These are phyloP conservation scores for Zygoascus biomembranicola DNA, from an alignment of 805 yeast genomes.

Conservation along the genomic window DNA sequence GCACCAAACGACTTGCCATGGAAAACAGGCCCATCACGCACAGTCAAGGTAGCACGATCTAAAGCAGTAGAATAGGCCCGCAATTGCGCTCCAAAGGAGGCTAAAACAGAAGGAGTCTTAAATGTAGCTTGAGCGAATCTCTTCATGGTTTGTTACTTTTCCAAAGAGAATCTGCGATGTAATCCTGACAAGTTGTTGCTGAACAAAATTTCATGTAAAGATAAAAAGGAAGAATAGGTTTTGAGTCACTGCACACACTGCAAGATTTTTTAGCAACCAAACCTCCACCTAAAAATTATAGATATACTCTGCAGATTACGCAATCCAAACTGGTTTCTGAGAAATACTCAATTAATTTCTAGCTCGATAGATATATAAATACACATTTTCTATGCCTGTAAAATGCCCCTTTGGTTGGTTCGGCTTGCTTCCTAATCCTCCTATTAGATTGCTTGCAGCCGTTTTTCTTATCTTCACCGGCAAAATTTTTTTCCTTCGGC, in stretches of 20 bases:
- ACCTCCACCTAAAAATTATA: neutral
- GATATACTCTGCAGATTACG: no score
- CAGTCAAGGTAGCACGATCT: slow-evolving; percentile 65
- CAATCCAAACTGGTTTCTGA: no score
- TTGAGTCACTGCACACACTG: neutral
- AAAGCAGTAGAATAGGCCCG: slow-evolving; percentile 6
- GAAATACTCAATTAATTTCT: no score
- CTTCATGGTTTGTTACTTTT: slow-evolving; percentile 19
- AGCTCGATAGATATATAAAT: no score
- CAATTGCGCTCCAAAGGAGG: neutral
- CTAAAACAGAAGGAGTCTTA: neutral
- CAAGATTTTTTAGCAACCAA: neutral
- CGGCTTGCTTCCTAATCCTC: neutral
- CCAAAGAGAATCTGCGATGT: slow-evolving; percentile 39
- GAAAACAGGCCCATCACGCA: slow-evolving; percentile 89
- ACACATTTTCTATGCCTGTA: no score
- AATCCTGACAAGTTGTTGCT: slow-evolving; percentile 12
- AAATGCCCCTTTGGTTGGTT: no score
- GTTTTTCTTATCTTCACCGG: neutral
- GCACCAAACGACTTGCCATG: slow-evolving; percentile 96
- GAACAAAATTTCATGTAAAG: slow-evolving; percentile 6
- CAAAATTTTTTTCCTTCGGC: neutral
- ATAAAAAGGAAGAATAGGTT: neutral
- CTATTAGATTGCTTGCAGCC: neutral
- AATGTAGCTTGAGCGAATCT: neutral